Conservation (phyloP, 169 alveolate genomes). For the Cystoisospora suis region DNA sequence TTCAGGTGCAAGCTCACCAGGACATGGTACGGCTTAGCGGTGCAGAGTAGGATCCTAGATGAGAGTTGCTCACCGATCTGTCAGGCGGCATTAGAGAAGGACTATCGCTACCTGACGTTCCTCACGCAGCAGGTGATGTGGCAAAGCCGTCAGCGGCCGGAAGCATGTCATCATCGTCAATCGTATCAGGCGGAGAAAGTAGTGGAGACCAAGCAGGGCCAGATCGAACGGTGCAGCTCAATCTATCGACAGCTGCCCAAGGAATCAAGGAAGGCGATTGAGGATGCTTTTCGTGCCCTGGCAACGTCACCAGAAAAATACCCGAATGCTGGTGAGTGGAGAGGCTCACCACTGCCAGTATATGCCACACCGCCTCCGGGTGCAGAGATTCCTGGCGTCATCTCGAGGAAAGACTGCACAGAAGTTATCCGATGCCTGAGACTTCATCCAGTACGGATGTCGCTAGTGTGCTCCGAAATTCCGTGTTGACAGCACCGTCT, state of each 20-base stretch:
- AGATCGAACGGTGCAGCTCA: conserved; percentile 28
- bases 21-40: conserved; percentile 17
- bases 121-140: conserved; percentile 52
- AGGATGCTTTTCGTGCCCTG: conserved; percentile 5
- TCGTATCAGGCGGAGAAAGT: conserved; percentile 40
- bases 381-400: conserved; percentile 57
- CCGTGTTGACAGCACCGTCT: not conserved
- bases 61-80: not conserved
- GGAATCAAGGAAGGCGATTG: not conserved
- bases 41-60: not conserved
- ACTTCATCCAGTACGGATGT: conserved; percentile 32
- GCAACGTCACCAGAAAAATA: conserved; percentile 34
- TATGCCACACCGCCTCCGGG: not conserved
- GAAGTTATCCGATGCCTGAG: conserved; percentile 44
- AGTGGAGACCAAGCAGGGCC: conserved; percentile 14
- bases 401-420: conserved; percentile 27
- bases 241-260: conserved; percentile 32
- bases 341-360: not conserved
- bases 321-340: conserved; percentile 34
- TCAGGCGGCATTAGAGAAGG: conserved; percentile 44
- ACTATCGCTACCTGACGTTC: conserved; percentile 34
- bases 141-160: too few species aligned
- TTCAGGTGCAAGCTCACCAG: conserved; percentile 47
- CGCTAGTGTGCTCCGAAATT: not conserved
- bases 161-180: not conserved